These are phyloP conservation scores for Prunus dulcis DNA, from an alignment of 306 rosid species.

Conservation along the genomic window DNA sequence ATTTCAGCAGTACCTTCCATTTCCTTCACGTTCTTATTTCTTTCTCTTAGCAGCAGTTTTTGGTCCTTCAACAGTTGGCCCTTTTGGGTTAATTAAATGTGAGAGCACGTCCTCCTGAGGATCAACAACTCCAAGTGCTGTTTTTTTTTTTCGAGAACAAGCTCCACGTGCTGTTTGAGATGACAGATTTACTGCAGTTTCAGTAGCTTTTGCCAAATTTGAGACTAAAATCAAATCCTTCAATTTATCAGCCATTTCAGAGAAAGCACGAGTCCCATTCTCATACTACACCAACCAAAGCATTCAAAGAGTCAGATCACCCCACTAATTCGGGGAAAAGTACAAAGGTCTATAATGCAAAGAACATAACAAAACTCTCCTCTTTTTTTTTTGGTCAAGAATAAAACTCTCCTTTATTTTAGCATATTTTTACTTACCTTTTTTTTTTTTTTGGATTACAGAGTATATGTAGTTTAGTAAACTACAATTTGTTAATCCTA, in stretches of 20 bases:
- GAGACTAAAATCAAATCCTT: conserved; percentile 41
- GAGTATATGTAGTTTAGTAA: too few relatives aligned
- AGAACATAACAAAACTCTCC: background rate
- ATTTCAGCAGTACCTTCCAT: conserved; percentile 8
- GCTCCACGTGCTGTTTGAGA: conserved; percentile 25
- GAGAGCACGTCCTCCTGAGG: background rate
- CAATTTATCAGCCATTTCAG: conserved; percentile 41
- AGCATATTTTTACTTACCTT: too few relatives aligned
- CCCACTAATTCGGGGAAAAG: background rate
- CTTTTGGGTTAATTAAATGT: background rate
- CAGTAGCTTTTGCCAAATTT: conserved; percentile 46
- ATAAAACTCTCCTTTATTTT: background rate
- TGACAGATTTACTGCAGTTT: conserved; percentile 38
- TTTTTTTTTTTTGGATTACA: too few relatives aligned
- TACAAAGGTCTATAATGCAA: background rate
- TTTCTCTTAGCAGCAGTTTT: conserved; percentile 36
- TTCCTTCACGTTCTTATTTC: conserved; percentile 13
- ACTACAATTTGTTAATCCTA: too few relatives aligned
- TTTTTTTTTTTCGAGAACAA: background rate
- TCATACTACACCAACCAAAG: conserved; percentile 44
- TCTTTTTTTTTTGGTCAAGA: background rate
- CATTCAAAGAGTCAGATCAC: background rate
- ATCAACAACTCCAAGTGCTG: background rate
- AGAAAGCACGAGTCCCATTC: conserved; percentile 29
- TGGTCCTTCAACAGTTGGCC: background rate